Conservation (phyloP, 257 asterid genomes). For the Agastache rugosa region DNA sequence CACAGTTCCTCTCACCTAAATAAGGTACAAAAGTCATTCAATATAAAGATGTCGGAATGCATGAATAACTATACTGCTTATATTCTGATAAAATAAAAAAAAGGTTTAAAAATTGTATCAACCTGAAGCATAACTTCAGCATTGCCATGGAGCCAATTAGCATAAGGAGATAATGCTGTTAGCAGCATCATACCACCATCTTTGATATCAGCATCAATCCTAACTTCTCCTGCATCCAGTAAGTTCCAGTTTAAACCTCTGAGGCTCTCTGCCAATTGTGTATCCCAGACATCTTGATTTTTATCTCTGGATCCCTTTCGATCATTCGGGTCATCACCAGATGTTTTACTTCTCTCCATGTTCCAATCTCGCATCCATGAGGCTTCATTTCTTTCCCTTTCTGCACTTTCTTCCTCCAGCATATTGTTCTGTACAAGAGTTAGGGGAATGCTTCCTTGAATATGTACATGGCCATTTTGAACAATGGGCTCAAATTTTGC, state of each 20-base stretch:
- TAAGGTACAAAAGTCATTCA: slow-evolving; percentile 31
- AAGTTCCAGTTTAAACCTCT: slow-evolving; percentile 95
- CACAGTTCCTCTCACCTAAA: slow-evolving; percentile 95
- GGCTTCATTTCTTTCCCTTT: slow-evolving; percentile 71
- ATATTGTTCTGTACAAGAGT: slow-evolving; percentile 68
- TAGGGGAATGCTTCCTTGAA: slow-evolving; percentile 96
- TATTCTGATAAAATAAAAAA: slow-evolving; percentile 12
- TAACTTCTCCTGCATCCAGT: slow-evolving; percentile 94
- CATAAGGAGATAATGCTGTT: slow-evolving; percentile 96
- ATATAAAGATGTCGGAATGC: slow-evolving; percentile 29
- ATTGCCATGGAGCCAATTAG: slow-evolving; percentile 97
- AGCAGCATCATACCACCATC: slow-evolving; percentile 99
- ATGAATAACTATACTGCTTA: neutral
- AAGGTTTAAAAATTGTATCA: slow-evolving; percentile 31
- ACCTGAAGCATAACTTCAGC: slow-evolving; percentile 99
- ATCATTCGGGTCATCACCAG: slow-evolving; percentile 72
- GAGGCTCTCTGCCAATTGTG: slow-evolving; percentile 90
- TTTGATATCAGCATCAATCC: slow-evolving; percentile 95
- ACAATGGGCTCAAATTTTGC: slow-evolving; percentile 93
- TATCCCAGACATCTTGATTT: slow-evolving; percentile 87
- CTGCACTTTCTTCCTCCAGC: slow-evolving; percentile 69
- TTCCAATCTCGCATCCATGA: slow-evolving; percentile 82
- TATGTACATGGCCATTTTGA: slow-evolving; percentile 88
- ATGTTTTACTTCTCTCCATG: slow-evolving; percentile 60
- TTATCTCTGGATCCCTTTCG: slow-evolving; percentile 77